A percentile compares a stretch with the other conserved stretches of the same genome.
phyloP scores from a whole-genome alignment of 164 flowering plant species.

The Liriodendron chinense region DNA sequence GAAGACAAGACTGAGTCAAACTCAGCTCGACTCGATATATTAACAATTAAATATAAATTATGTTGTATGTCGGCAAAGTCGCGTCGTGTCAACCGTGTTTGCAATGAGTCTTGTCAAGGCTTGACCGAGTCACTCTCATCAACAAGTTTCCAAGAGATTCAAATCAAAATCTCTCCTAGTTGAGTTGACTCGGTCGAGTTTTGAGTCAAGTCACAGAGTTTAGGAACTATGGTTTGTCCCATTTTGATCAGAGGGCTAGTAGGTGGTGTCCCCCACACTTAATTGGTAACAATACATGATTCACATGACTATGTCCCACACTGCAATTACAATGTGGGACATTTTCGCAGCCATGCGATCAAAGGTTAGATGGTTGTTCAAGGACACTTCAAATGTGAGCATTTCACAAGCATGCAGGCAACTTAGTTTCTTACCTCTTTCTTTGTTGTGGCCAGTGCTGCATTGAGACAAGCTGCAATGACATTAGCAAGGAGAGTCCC shows the following conservation, averaged over 20 bases:
- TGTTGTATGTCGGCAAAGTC: too few species aligned
- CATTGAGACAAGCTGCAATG: slow-evolving; percentile 78
- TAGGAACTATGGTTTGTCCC: neutral
- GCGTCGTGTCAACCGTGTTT: too few species aligned
- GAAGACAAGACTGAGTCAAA: too few species aligned
- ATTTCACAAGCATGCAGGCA: neutral
- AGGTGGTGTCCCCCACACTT: neutral
- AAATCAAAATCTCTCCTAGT: neutral
- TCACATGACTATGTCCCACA: neutral
- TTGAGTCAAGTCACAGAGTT: too few species aligned
- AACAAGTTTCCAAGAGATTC: neutral
- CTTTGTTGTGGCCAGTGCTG: slow-evolving; percentile 61
- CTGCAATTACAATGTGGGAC: neutral
- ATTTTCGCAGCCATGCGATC: neutral
- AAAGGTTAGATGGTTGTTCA: neutral
- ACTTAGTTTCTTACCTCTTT: slow-evolving; percentile 46
- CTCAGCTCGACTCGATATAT: too few species aligned
- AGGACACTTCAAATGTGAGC: neutral
- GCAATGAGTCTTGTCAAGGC: too few species aligned
- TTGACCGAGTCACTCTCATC: neutral
- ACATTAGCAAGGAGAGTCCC: slow-evolving; percentile 88
- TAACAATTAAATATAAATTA: too few species aligned
- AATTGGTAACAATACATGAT: neutral
- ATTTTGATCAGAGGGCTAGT: neutral
- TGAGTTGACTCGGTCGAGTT: too few species aligned